Conservation (phyloP, 169 alveolate genomes). For the Plasmodium coatneyi region DNA sequence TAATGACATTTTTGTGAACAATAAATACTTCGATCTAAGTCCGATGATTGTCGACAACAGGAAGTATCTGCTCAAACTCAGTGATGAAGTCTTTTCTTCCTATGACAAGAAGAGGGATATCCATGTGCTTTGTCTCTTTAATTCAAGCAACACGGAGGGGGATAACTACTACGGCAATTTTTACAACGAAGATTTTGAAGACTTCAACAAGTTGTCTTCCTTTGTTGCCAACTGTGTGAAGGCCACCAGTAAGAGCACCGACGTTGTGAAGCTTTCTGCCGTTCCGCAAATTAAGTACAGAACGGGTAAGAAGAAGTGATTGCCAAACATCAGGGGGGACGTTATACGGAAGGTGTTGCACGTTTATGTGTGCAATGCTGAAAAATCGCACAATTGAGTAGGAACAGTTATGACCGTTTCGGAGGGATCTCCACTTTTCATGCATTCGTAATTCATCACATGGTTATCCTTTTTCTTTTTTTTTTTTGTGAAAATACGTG, state of each 20-base stretch:
- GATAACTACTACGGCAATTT: conserved; percentile 40
- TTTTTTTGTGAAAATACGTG: neutral
- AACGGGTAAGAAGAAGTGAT: conserved; percentile 19
- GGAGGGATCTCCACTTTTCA: neutral
- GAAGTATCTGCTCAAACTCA: conserved; percentile 32
- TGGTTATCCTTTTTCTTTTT: neutral
- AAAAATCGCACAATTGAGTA: no score
- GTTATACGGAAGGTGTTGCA: no score
- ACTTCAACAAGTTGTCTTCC: conserved; percentile 35
- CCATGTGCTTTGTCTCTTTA: conserved; percentile 71
- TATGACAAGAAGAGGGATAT: conserved; percentile 46
- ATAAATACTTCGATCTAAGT: conserved; percentile 50
- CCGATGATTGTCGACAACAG: conserved; percentile 51
- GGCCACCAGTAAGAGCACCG: conserved; percentile 14
- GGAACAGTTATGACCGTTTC: no score
- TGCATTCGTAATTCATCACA: neutral
- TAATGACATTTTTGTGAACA: conserved; percentile 63
- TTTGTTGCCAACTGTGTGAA: conserved; percentile 43
- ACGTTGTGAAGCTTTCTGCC: conserved; percentile 4
- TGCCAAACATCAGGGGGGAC: no score
- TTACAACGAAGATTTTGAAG: conserved; percentile 63
- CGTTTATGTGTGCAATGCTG: no score
- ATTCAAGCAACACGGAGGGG: neutral
- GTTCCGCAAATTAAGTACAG: conserved; percentile 62
- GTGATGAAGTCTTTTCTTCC: conserved; percentile 42